Percentiles rank a stretch among this genome's conserved stretches.
These are phyloP conservation scores for Parafenestella ontariensis DNA, from an alignment of 2,329 filamentous ascomycete species.

Conservation along the genomic window DNA sequence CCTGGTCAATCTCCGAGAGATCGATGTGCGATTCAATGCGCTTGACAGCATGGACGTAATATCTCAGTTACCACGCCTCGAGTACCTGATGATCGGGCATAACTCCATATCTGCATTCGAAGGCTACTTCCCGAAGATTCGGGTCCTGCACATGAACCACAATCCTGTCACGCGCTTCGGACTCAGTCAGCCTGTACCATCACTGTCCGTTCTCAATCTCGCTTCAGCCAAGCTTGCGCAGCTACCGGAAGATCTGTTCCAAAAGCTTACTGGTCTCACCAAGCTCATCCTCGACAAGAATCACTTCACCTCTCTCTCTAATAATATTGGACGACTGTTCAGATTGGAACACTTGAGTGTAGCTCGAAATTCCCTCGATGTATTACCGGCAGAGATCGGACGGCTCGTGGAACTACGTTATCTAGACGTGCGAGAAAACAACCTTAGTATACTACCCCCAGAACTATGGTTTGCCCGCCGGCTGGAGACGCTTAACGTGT, in stretches of 20 bases:
- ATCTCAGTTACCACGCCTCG: conserved; percentile 81
- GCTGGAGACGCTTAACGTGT: conserved; percentile 90
- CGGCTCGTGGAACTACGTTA: conserved; percentile 83
- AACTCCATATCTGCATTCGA: conserved; percentile 91
- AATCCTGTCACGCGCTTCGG: conserved; percentile 96
- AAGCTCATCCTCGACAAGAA: conserved; percentile 93
- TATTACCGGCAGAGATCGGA: conserved; percentile 86
- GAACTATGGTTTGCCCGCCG: conserved; percentile 97
- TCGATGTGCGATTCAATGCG: conserved; percentile 93
- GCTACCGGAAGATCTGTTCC: conserved; percentile 84
- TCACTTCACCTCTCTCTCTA: conserved; percentile 89
- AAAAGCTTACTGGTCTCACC: conserved; percentile 84
- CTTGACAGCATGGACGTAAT: conserved; percentile 89
- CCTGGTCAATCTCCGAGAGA: conserved; percentile 81
- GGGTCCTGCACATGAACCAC: conserved; percentile 87
- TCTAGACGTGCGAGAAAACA: conserved; percentile 91
- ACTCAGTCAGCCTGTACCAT: conserved; percentile 76
- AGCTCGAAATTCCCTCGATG: conserved; percentile 85
- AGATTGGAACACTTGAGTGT: conserved; percentile 92
- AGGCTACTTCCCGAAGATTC: conserved; percentile 84
- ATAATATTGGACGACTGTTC: conserved; percentile 81
- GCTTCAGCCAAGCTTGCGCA: conserved; percentile 90
- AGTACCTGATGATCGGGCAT: conserved; percentile 89
- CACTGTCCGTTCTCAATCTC: conserved; percentile 84
- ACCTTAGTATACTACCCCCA: conserved; percentile 83